phyloP scores from a whole-genome alignment of 2,329 filamentous ascomycete species.

The Beauveria rudraprayagi region DNA sequence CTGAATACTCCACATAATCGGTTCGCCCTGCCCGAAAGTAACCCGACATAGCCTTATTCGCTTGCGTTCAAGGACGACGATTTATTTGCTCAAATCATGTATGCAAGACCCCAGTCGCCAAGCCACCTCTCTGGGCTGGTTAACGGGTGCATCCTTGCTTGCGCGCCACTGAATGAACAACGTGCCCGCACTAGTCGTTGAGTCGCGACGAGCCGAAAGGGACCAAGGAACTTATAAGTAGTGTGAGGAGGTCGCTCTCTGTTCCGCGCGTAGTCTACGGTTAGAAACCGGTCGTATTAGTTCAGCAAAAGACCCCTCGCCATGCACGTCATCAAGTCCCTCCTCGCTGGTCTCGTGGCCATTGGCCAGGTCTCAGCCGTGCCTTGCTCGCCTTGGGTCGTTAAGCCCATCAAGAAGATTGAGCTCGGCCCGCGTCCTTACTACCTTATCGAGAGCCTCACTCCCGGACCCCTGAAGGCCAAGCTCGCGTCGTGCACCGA shows the following conservation, averaged over 20 bases:
- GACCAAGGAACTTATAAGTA: conserved; percentile 2
- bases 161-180: neutral
- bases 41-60: neutral
- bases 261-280: neutral
- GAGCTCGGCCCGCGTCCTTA: conserved; percentile 57
- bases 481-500: conserved; percentile 52
- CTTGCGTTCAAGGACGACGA: neutral
- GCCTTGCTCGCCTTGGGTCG: conserved; percentile 17
- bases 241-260: neutral
- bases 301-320: neutral
- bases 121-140: neutral
- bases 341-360: conserved; percentile 24
- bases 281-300: neutral
- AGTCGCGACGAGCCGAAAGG: neutral
- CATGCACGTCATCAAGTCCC: conserved; percentile 25
- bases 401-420: conserved; percentile 37
- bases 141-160: neutral
- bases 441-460: conserved; percentile 57
- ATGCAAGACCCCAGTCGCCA: neutral
- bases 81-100: neutral
- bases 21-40: neutral
- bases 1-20: neutral
- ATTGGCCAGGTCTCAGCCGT: conserved; percentile 20
- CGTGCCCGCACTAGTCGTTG: neutral
- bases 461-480: conserved; percentile 48